Conservation (phyloP, 768 basidiomycete genomes). For the Lactarius sp. region DNA sequence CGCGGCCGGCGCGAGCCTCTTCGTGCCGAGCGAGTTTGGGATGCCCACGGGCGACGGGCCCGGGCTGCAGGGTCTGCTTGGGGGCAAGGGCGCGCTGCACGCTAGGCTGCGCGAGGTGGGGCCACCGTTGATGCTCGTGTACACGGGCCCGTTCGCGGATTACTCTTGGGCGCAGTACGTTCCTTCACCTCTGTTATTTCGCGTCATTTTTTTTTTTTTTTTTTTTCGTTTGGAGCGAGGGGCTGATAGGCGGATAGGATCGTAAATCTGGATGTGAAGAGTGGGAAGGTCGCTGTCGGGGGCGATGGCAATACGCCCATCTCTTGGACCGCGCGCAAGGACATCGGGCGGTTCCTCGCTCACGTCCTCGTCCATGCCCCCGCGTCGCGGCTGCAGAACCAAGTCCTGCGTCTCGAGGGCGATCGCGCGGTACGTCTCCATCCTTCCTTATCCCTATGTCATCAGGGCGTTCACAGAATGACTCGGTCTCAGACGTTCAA, state of each 20-base stretch:
- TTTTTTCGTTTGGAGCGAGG: no score
- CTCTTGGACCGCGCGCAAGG: constrained; percentile 25
- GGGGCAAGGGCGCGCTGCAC: constrained; percentile 16
- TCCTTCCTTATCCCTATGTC: no score
- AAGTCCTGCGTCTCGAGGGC: constrained; percentile 21
- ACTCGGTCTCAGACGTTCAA: constrained; percentile 22
- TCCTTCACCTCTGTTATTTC: neutral
- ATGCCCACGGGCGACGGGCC: constrained; percentile 17
- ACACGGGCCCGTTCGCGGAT: constrained; percentile 24
- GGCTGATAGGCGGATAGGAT: neutral
- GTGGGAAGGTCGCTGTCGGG: constrained; percentile 21
- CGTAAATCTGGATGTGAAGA: constrained; percentile 12
- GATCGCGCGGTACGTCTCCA: constrained; percentile 20
- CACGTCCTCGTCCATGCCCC: constrained; percentile 25
- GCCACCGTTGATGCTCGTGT: constrained; percentile 23
- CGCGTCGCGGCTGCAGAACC: constrained; percentile 17
- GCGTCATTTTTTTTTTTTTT: no score
- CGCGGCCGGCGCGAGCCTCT: constrained; percentile 22
- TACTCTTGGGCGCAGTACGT: constrained; percentile 16
- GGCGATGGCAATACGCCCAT: constrained; percentile 22
- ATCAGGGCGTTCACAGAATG: neutral
- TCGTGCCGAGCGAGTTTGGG: constrained; percentile 31
- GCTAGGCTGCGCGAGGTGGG: constrained; percentile 20
- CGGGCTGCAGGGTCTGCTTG: constrained; percentile 6
- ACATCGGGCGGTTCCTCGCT: constrained; percentile 25